Evolutionary conservation across 2,329 filamentous ascomycete species (phyloP).

Genomic region (Sporothrix humicola): DNA sequence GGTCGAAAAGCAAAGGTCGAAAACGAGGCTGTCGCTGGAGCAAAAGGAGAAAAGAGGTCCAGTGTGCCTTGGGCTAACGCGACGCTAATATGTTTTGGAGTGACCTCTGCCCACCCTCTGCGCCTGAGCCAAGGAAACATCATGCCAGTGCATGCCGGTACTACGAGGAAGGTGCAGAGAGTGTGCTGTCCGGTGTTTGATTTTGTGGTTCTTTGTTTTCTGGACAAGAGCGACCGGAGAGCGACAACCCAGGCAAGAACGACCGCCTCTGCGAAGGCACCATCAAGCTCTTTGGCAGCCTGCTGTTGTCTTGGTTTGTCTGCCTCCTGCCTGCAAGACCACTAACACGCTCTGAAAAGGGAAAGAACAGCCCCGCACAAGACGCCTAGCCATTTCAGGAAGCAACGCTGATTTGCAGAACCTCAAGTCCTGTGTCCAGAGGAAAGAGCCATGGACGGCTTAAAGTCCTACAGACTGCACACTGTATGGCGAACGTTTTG

Average conservation of each 20-base stretch:
- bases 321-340: not conserved
- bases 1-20: not conserved
- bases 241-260: not conserved
- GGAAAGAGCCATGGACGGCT: not conserved
- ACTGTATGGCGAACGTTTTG: not conserved
- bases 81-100: not conserved
- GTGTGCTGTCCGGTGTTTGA: not conserved
- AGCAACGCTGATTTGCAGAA: slow-evolving; percentile 9
- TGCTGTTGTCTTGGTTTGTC: not conserved
- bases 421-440: not conserved
- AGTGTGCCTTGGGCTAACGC: slow-evolving; percentile 31
- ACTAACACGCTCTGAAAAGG: slow-evolving; percentile 22
- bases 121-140: not conserved
- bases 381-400: slow-evolving; percentile 12
- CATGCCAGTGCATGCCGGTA: not conserved
- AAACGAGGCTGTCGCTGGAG: slow-evolving; percentile 28
- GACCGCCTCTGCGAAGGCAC: not conserved
- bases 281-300: not conserved
- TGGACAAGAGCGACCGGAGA: slow-evolving; percentile 3
- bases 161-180: not conserved
- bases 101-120: not conserved
- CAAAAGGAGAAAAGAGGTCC: not conserved
- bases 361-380: not conserved
- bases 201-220: not conserved
- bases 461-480: not conserved